phyloP scores from a whole-genome alignment of 2,329 filamentous ascomycete species.

The Hymenoscyphus linearis region DNA sequence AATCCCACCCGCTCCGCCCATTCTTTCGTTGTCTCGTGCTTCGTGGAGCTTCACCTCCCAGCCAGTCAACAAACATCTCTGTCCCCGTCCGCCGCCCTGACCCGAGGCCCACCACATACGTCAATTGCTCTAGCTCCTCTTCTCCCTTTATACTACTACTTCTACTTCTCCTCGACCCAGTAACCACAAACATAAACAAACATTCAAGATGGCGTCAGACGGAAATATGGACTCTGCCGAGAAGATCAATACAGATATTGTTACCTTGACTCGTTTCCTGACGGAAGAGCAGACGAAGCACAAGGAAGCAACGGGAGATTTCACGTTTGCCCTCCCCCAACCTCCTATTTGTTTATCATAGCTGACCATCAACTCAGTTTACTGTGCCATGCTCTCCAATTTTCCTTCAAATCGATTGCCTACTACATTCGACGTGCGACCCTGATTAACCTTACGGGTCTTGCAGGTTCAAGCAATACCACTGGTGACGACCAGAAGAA shows the following conservation, averaged over 20 bases:
- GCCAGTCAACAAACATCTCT: constrained; percentile 10
- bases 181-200: constrained; percentile 2
- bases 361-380: constrained; percentile 50
- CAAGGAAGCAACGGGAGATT: constrained; percentile 94
- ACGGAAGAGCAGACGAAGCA: constrained; percentile 94
- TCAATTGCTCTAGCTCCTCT: constrained; percentile 14
- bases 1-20: constrained; percentile 3
- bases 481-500: constrained; percentile 99
- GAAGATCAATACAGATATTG: constrained; percentile 91
- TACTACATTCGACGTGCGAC: constrained; percentile 98
- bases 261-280: constrained; percentile 91
- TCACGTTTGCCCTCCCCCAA: constrained; percentile 64
- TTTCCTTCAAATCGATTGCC: constrained; percentile 99
- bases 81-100: constrained; percentile 17
- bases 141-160: neutral
- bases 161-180: neutral
- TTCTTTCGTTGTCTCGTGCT: constrained; percentile 5
- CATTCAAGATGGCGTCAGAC: constrained; percentile 7
- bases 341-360: neutral
- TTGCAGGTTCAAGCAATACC: constrained; percentile 89
- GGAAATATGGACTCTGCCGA: constrained; percentile 45
- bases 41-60: constrained; percentile 9
- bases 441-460: constrained; percentile 89
- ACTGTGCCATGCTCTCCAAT: constrained; percentile 94
- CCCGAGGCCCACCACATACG: constrained; percentile 24